Conservation (phyloP, 2,329 filamentous ascomycete genomes). For the Pezicula radicicola region DNA sequence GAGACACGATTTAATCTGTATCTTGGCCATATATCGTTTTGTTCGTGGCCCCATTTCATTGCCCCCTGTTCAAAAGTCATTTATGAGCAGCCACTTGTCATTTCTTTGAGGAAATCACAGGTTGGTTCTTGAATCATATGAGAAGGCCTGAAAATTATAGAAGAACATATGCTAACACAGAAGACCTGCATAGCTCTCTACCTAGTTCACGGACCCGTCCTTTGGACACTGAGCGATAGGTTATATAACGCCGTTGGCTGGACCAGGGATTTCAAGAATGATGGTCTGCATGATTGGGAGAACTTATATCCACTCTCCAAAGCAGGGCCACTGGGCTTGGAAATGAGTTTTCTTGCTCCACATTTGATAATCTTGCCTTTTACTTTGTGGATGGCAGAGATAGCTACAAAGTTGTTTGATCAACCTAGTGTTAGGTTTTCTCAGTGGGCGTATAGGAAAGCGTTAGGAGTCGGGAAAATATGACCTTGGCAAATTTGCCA, state of each 20-base stretch:
- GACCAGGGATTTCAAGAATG: slow-evolving; percentile 42
- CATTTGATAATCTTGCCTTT: slow-evolving; percentile 59
- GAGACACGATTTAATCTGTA: slow-evolving; percentile 57
- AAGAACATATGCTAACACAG: too few species aligned
- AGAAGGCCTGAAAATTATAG: too few species aligned
- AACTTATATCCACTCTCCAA: slow-evolving; percentile 52
- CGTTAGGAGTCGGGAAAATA: slow-evolving; percentile 21
- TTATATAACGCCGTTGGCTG: slow-evolving; percentile 61
- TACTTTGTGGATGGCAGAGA: slow-evolving; percentile 55
- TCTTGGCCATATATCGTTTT: slow-evolving; percentile 58
- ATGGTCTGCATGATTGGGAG: slow-evolving; percentile 54
- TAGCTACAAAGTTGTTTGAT: slow-evolving; percentile 54
- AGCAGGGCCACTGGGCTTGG: slow-evolving; percentile 56
- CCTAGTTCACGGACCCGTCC: slow-evolving; percentile 60
- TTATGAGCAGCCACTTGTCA: too few species aligned
- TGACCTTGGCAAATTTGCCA: too few species aligned
- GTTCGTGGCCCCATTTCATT: too few species aligned
- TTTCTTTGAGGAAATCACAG: too few species aligned
- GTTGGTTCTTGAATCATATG: too few species aligned
- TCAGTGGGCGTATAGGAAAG: slow-evolving; percentile 52
- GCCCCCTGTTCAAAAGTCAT: too few species aligned
- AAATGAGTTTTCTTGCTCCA: slow-evolving; percentile 55
- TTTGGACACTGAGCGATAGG: slow-evolving; percentile 58
- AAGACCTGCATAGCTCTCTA: slow-evolving; percentile 43
- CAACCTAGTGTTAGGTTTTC: slow-evolving; percentile 57